A percentile compares a stretch with the other conserved stretches of the same genome.
Evolutionary conservation across 129 eudicot species (phyloP).

Genomic region (Deinandra increscens): DNA sequence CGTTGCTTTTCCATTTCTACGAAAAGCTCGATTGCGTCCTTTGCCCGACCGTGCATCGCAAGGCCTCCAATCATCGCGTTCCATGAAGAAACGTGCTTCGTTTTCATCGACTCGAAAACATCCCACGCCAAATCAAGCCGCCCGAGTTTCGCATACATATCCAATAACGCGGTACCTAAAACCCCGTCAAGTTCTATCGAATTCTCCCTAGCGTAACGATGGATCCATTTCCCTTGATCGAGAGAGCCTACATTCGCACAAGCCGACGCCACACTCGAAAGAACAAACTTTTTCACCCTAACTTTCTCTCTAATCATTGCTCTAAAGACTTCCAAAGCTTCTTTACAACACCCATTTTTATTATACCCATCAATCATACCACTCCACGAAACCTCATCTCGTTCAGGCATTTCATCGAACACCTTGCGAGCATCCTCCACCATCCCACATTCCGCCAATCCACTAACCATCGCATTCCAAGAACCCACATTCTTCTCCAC

Average conservation of each 20-base stretch:
- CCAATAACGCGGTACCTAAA: slow-evolving; percentile 53
- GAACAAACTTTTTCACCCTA: slow-evolving; percentile 43
- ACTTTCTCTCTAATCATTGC: slow-evolving; percentile 43
- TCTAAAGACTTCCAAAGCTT: slow-evolving; percentile 46
- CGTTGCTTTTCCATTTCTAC: slow-evolving; percentile 35
- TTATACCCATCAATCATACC: slow-evolving; percentile 68
- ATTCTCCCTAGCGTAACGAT: slow-evolving; percentile 39
- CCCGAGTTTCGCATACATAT: slow-evolving; percentile 67
- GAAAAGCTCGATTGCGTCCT: slow-evolving; percentile 52
- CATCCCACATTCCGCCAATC: slow-evolving; percentile 43
- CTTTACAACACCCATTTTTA: slow-evolving; percentile 41
- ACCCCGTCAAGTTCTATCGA: slow-evolving; percentile 44
- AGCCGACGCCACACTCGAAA: slow-evolving; percentile 52
- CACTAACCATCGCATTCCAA: slow-evolving; percentile 60
- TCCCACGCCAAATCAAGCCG: slow-evolving; percentile 68
- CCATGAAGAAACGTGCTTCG: slow-evolving; percentile 49
- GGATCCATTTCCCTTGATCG: slow-evolving; percentile 69
- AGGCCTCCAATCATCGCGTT: slow-evolving; percentile 80
- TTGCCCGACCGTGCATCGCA: slow-evolving; percentile 63
- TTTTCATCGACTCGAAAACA: slow-evolving; percentile 49
- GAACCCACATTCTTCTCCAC: slow-evolving; percentile 40
- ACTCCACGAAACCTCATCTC: slow-evolving; percentile 67
- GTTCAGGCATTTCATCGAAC: slow-evolving; percentile 49
- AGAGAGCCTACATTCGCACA: slow-evolving; percentile 65
- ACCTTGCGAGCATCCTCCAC: slow-evolving; percentile 40